These are phyloP conservation scores for Coemansia sp. DNA, from an alignment of 192 early-diverging fungal genomes.

Conservation along the genomic window DNA sequence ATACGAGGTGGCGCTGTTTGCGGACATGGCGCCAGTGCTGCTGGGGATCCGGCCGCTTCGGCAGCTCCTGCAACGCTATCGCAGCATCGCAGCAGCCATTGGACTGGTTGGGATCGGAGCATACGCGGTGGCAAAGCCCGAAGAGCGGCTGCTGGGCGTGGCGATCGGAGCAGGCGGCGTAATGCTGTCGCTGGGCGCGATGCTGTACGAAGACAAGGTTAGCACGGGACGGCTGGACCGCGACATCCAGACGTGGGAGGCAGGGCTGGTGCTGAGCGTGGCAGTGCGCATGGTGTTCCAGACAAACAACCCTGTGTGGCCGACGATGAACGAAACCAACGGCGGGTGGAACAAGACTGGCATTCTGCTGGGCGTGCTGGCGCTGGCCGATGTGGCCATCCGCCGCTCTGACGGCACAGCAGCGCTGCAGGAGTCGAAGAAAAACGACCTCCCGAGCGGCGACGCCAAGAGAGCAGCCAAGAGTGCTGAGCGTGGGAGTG, in stretches of 20 bases:
- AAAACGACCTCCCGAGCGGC: constrained; percentile 28
- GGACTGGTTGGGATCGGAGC: constrained; percentile 66
- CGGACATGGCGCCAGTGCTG: constrained; percentile 60
- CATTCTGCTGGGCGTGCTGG: constrained; percentile 62
- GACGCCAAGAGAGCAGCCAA: not conserved
- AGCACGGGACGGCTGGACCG: constrained; percentile 62
- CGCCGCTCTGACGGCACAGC: constrained; percentile 37
- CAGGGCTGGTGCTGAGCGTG: constrained; percentile 68
- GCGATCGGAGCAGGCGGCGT: constrained; percentile 61
- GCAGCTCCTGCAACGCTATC: constrained; percentile 55
- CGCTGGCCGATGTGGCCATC: constrained; percentile 59
- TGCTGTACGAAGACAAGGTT: constrained; percentile 58
- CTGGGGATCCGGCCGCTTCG: constrained; percentile 62
- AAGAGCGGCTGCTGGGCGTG: constrained; percentile 59
- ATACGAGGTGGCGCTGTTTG: constrained; percentile 71
- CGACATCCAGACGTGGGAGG: constrained; percentile 63
- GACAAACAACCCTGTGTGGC: constrained; percentile 81
- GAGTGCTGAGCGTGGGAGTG: not conserved
- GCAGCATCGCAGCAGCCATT: constrained; percentile 58
- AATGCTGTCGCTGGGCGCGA: constrained; percentile 59
- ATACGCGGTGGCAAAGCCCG: constrained; percentile 62
- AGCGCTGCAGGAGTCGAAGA: constrained; percentile 34
- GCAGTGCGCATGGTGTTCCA: constrained; percentile 74
- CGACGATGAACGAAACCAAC: constrained; percentile 73
- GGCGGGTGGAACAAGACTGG: constrained; percentile 73